Percentiles rank a stretch among this genome's conserved stretches.
Evolutionary conservation across 2,329 filamentous ascomycete species (phyloP).

Genomic region (Neospermospora avenae): DNA sequence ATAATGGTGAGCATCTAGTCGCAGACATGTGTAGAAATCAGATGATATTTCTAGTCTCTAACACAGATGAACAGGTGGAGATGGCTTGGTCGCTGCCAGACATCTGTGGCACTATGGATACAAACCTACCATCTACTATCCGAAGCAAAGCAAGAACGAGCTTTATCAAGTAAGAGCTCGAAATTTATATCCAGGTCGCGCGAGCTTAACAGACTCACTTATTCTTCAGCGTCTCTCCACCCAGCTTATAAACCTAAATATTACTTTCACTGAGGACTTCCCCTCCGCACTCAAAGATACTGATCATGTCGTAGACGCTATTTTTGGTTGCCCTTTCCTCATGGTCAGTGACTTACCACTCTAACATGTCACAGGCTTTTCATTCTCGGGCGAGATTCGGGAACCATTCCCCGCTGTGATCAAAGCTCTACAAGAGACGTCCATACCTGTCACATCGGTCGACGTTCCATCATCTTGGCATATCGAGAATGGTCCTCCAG

Average conservation of each 20-base stretch:
- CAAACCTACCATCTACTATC: conserved; percentile 83
- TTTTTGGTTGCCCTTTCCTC: conserved; percentile 65
- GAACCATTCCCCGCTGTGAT: conserved; percentile 88
- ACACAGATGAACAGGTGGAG: conserved; percentile 75
- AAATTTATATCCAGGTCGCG: neutral
- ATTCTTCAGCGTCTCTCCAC: conserved; percentile 66
- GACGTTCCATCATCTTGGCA: conserved; percentile 95
- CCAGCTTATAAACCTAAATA: conserved; percentile 77
- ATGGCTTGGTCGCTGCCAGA: conserved; percentile 89
- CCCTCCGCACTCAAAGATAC: conserved; percentile 58
- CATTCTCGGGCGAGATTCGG: conserved; percentile 87
- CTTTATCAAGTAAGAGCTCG: conserved; percentile 67
- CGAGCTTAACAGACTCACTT: neutral
- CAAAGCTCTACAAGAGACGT: conserved; percentile 66
- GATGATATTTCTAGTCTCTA: no score
- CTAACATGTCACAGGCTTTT: conserved; percentile 63
- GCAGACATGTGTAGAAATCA: no score
- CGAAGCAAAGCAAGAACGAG: conserved; percentile 86
- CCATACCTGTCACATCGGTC: conserved; percentile 77
- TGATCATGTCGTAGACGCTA: conserved; percentile 85
- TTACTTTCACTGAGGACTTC: conserved; percentile 86
- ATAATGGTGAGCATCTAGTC: conserved; percentile 52
- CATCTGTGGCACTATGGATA: conserved; percentile 94
- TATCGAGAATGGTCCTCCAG: conserved; percentile 80
- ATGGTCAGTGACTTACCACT: neutral